A percentile compares a stretch with the other conserved stretches of the same genome.
These are phyloP conservation scores for Phyllachora maydis DNA, from an alignment of 2,329 filamentous ascomycete genomes.

Conservation along the genomic window DNA sequence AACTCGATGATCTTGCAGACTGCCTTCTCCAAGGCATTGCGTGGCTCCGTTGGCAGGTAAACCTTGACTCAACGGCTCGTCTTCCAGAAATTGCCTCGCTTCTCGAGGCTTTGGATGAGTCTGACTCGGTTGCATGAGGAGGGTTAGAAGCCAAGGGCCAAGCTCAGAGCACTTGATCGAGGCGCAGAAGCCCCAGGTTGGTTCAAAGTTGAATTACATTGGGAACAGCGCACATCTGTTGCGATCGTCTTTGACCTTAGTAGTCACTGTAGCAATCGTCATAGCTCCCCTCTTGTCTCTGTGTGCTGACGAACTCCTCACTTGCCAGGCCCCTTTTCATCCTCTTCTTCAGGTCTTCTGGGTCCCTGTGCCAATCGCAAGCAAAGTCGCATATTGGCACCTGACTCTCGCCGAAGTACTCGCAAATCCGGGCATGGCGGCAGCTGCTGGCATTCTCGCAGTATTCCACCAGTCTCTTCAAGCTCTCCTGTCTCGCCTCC, in stretches of 20 bases:
- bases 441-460: conserved; percentile 60
- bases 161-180: too few species aligned
- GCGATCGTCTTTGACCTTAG: too few species aligned
- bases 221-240: too few species aligned
- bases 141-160: too few species aligned
- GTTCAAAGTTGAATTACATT: too few species aligned
- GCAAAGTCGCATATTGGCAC: conserved; percentile 47
- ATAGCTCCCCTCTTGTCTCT: conserved; percentile 35
- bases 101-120: too few species aligned
- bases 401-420: conserved; percentile 53
- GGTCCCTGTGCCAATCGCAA: conserved; percentile 61
- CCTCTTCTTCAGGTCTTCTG: conserved; percentile 30
- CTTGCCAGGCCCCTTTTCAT: conserved; percentile 30
- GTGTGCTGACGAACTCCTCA: conserved; percentile 43
- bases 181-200: too few species aligned
- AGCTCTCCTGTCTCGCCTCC: conserved; percentile 36
- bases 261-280: conserved; percentile 31
- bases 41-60: conserved; percentile 57
- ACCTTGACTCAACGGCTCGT: too few species aligned
- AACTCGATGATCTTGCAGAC: conserved; percentile 68
- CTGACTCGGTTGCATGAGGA: too few species aligned
- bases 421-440: conserved; percentile 53
- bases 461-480: conserved; percentile 52
- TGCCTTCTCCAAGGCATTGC: conserved; percentile 58
- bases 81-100: too few species aligned